Conservation (phyloP, 345 rosid genomes). For the Euphorbia tirucalli region DNA sequence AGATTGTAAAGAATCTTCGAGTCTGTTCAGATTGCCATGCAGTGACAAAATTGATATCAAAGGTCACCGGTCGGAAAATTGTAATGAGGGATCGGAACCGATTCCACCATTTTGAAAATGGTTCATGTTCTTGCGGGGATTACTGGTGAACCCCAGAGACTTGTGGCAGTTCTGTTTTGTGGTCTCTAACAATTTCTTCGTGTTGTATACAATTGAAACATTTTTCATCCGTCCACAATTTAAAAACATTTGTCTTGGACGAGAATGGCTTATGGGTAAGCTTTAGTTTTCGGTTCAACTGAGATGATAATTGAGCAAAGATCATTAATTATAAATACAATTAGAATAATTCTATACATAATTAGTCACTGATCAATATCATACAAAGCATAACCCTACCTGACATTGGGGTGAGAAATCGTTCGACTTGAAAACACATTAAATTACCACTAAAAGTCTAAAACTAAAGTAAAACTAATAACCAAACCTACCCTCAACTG, state of each 20-base stretch:
- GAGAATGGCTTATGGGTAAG: not conserved
- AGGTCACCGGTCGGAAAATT: constrained; percentile 58
- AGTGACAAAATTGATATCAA: constrained; percentile 51
- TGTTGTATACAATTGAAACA: no score
- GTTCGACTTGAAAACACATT: not conserved
- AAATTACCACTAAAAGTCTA: constrained; percentile 8
- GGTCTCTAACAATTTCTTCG: not conserved
- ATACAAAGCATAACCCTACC: constrained; percentile 9
- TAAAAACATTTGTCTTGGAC: not conserved
- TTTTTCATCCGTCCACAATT: no score
- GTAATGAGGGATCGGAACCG: constrained; percentile 74
- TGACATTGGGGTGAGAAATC: not conserved
- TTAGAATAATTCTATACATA: constrained; percentile 13
- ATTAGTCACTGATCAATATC: not conserved
- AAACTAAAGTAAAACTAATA: not conserved
- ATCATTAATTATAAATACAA: not conserved
- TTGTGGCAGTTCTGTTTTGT: not conserved
- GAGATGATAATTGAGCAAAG: not conserved
- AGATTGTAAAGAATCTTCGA: constrained; percentile 63
- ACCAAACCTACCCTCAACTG: not conserved
- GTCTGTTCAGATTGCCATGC: constrained; percentile 71
- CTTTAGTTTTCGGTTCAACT: not conserved
- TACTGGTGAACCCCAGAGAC: constrained; percentile 47
- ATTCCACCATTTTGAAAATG: constrained; percentile 75
- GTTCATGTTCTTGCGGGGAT: constrained; percentile 70